Percentiles rank a stretch among this genome's conserved stretches.
Evolutionary conservation across 306 rosid species (phyloP).

Genomic region (Malus domestica): ASM211411v1 NC_041792.1:28231407-28231906

Average conservation of each 20-base stretch:
- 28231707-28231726: background rate
- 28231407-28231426: too few relatives aligned
- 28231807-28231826: background rate
- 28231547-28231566: background rate
- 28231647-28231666: slow-evolving; percentile 73
- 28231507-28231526: background rate
- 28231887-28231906: slow-evolving; percentile 29
- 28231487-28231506: too few relatives aligned
- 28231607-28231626: slow-evolving; percentile 51
- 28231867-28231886: background rate
- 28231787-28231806: background rate
- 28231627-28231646: slow-evolving; percentile 38
- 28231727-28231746: background rate
- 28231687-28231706: slow-evolving; percentile 26
- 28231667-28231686: slow-evolving; percentile 59
- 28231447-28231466: background rate
- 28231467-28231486: background rate
- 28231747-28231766: background rate
- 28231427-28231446: too few relatives aligned
- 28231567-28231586: slow-evolving; percentile 76
- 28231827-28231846: slow-evolving; percentile 1
- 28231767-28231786: background rate
- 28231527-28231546: background rate
- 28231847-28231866: background rate
- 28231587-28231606: slow-evolving; percentile 54